Evolutionary conservation across 257 asterid species (phyloP).

Genomic region (Coffea canephora): DNA sequence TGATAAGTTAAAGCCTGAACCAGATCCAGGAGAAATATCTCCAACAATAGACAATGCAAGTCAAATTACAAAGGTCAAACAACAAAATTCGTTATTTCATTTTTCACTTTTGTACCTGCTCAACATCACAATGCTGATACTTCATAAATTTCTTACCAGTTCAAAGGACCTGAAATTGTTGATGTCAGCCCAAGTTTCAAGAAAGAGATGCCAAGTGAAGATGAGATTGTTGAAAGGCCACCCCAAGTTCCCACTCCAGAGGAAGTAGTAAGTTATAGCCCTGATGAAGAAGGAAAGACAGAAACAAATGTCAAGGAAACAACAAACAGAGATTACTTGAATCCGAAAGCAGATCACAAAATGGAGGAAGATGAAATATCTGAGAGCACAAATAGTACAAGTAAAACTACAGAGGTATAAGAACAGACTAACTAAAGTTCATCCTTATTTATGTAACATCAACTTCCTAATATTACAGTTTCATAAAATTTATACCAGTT

Average conservation of each 20-base stretch:
- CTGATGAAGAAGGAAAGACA: slow-evolving; percentile 10
- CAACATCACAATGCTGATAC: neutral
- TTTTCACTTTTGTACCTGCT: neutral
- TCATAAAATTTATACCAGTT: neutral
- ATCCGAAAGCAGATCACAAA: slow-evolving; percentile 19
- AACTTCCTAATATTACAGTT: neutral
- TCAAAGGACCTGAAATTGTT: neutral
- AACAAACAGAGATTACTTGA: slow-evolving; percentile 9
- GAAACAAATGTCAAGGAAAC: neutral
- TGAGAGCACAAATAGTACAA: slow-evolving; percentile 3
- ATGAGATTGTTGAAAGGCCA: neutral
- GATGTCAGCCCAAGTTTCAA: neutral
- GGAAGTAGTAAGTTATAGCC: neutral
- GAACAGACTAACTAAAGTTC: neutral
- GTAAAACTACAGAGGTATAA: slow-evolving; percentile 24
- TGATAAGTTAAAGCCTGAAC: slow-evolving; percentile 21
- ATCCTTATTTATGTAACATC: neutral
- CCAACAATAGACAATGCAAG: slow-evolving; percentile 3
- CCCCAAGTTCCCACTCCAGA: neutral
- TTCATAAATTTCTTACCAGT: neutral
- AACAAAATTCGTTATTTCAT: slow-evolving; percentile 1
- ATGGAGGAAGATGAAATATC: slow-evolving; percentile 15
- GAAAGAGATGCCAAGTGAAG: neutral
- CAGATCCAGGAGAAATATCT: slow-evolving; percentile 7
- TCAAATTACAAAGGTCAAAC: slow-evolving; percentile 23